phyloP scores from a whole-genome alignment of 768 basidiomycete genomes.

The Sarcodon sp. region DNA sequence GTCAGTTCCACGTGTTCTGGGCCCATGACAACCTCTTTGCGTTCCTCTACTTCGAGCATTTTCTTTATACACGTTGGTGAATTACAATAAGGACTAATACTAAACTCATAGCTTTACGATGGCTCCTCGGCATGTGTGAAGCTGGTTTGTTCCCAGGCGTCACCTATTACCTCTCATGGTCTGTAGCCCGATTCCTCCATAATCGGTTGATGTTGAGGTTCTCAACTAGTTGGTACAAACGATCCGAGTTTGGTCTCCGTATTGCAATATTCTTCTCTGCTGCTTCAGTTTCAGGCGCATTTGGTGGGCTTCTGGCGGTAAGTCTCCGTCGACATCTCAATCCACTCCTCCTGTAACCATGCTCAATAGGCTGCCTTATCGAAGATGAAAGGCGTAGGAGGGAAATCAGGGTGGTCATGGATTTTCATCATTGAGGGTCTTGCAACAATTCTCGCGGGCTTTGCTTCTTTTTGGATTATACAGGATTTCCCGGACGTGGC shows the following conservation, averaged over 20 bases:
- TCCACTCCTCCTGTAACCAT: not conserved
- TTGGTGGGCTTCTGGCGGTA: slow-evolving; percentile 28
- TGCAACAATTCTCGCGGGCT: slow-evolving; percentile 44
- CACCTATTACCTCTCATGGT: slow-evolving; percentile 66
- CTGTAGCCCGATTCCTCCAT: slow-evolving; percentile 7
- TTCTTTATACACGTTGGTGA: not conserved
- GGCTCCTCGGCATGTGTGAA: slow-evolving; percentile 65
- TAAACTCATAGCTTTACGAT: slow-evolving; percentile 39
- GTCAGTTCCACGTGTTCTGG: slow-evolving; percentile 20
- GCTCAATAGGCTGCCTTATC: slow-evolving; percentile 33
- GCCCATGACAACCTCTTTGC: slow-evolving; percentile 26
- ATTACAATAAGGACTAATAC: not conserved
- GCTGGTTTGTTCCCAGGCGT: slow-evolving; percentile 43
- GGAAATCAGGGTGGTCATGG: slow-evolving; percentile 54
- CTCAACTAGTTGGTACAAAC: slow-evolving; percentile 59
- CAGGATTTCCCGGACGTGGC: slow-evolving; percentile 63
- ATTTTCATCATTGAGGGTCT: slow-evolving; percentile 69
- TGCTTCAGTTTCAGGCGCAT: slow-evolving; percentile 68
- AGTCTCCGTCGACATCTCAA: not conserved
- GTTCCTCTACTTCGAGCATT: slow-evolving; percentile 5
- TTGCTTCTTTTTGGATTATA: slow-evolving; percentile 59
- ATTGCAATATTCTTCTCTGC: slow-evolving; percentile 71
- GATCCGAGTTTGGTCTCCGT: slow-evolving; percentile 60
- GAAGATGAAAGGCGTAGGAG: slow-evolving; percentile 59
- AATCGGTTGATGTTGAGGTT: not conserved